Percentiles rank a stretch among this genome's conserved stretches.
Conservation (phyloP, 495 filamentous ascomycete species). For the Penicillium paxilli region DNA sequence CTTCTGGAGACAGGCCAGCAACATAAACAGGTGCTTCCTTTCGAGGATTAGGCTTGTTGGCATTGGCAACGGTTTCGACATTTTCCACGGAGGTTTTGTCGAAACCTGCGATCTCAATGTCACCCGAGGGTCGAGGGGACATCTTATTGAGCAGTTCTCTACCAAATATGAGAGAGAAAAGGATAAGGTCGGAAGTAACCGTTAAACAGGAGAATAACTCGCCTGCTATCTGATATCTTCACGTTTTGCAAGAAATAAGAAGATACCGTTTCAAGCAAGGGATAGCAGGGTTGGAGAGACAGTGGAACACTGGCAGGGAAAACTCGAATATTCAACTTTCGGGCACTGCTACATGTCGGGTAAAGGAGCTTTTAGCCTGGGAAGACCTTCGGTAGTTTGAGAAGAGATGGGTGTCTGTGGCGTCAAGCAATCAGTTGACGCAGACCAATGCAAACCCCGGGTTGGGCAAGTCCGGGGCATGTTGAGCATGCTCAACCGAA, state of each 20-base stretch:
- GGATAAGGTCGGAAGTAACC: no score
- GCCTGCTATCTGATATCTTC: neutral
- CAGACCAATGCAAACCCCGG: conserved; percentile 1
- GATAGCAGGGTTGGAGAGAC: conserved; percentile 3
- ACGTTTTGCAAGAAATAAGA: conserved; percentile 11
- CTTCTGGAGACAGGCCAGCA: conserved; percentile 46
- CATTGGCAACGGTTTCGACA: conserved; percentile 41
- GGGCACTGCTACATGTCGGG: neutral
- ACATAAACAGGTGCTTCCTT: conserved; percentile 53
- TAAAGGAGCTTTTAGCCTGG: neutral
- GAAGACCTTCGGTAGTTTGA: neutral
- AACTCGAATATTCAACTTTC: conserved; percentile 9
- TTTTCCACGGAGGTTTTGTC: conserved; percentile 67
- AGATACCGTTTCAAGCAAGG: conserved; percentile 18
- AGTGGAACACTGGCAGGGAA: conserved; percentile 13
- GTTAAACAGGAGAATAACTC: neutral
- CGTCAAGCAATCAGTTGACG: no score
- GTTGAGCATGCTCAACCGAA: neutral
- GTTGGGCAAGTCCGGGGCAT: neutral
- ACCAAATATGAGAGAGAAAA: neutral
- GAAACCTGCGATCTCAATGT: conserved; percentile 18
- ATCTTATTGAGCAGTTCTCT: conserved; percentile 7
- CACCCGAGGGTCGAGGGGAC: conserved; percentile 25
- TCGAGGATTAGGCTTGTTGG: conserved; percentile 28
- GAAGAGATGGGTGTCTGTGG: neutral